Evolutionary conservation across 768 basidiomycete genomes (phyloP).

Genomic region (Dacryopinax primogenitus): DNA sequence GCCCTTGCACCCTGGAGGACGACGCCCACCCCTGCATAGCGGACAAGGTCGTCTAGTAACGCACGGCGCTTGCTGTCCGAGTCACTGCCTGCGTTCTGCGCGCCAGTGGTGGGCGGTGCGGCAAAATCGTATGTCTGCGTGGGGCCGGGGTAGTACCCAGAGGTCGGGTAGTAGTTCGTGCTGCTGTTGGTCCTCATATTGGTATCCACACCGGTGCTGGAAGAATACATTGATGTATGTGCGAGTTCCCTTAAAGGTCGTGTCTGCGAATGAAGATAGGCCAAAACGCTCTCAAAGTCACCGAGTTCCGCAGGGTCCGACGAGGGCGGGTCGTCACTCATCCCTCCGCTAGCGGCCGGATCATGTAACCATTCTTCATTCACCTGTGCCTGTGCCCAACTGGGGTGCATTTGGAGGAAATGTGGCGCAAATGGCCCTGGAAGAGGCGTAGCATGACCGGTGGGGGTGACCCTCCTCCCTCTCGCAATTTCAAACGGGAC

Average conservation of each 20-base stretch:
- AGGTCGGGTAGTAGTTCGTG: neutral
- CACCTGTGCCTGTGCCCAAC: too few species aligned
- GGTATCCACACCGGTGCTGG: neutral
- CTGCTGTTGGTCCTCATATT: neutral
- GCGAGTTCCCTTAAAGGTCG: neutral
- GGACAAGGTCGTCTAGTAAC: slow-evolving; percentile 3
- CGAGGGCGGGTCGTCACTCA: neutral
- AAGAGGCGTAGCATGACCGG: neutral
- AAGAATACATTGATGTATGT: neutral
- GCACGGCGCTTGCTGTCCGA: neutral
- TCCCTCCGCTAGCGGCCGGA: neutral
- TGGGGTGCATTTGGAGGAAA: neutral
- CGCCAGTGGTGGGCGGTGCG: neutral
- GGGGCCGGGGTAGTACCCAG: neutral
- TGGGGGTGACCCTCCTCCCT: neutral
- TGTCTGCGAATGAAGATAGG: neutral
- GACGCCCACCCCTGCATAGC: neutral
- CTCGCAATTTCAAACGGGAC: neutral
- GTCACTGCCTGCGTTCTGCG: neutral
- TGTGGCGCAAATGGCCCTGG: too few species aligned
- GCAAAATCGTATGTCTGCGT: neutral
- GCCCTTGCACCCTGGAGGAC: neutral
- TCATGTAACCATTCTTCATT: neutral
- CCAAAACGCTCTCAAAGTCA: neutral
- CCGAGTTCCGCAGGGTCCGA: neutral